Percentiles rank a stretch among this genome's conserved stretches.
phyloP scores from a whole-genome alignment of 1,284 basidiomycete genomes.

The Irpex lacteus region DNA sequence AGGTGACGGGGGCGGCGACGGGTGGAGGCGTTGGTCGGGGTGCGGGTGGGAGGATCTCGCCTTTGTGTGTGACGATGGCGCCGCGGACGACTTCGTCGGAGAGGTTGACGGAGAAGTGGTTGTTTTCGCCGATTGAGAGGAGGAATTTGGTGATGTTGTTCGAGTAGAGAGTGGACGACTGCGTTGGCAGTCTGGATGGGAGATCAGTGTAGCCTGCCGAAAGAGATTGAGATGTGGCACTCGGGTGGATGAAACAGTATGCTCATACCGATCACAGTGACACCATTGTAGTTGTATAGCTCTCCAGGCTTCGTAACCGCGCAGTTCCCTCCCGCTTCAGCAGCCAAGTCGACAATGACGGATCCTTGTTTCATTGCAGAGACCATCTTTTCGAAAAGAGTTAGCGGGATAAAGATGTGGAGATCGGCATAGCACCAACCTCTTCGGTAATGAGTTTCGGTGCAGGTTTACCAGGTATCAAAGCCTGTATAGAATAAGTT shows the following conservation, averaged over 20 bases:
- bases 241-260: no score
- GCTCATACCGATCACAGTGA: conserved; percentile 68
- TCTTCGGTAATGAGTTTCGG: conserved; percentile 80
- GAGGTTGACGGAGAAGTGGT: conserved; percentile 64
- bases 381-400: conserved; percentile 55
- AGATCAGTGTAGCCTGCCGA: conserved; percentile 72
- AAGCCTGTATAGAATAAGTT: conserved; percentile 42
- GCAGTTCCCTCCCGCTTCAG: conserved; percentile 84
- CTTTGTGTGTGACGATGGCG: conserved; percentile 72
- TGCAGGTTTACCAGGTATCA: conserved; percentile 81
- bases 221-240: not conserved
- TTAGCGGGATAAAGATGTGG: not conserved
- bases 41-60: conserved; percentile 61
- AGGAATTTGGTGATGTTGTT: conserved; percentile 90
- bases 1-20: conserved; percentile 44
- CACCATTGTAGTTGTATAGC: conserved; percentile 63
- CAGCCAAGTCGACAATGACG: conserved; percentile 81
- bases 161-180: conserved; percentile 84
- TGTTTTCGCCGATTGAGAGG: conserved; percentile 64
- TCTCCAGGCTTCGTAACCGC: conserved; percentile 77
- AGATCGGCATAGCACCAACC: conserved; percentile 21
- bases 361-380: conserved; percentile 86
- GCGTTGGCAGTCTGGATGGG: conserved; percentile 80
- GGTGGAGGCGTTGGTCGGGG: conserved; percentile 65
- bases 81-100: conserved; percentile 83